phyloP scores from a whole-genome alignment of 1,139 yeast species.

The Spathaspora sp. region DNA sequence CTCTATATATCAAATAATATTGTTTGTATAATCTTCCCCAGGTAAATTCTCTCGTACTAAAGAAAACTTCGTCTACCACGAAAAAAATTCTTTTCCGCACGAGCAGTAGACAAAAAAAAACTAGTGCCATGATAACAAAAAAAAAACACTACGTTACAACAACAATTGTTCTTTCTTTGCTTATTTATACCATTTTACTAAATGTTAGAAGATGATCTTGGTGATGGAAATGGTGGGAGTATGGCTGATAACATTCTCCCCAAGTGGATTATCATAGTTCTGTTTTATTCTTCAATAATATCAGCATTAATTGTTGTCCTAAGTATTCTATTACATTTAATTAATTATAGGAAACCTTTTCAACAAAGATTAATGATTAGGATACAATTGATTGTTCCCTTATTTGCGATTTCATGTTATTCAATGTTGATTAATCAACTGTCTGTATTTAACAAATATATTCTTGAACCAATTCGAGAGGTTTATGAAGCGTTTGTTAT shows the following conservation, averaged over 20 bases:
- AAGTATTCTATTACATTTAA: conserved; percentile 35
- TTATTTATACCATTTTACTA: neutral
- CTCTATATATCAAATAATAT: too few species aligned
- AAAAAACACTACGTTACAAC: neutral
- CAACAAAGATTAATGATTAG: conserved; percentile 86
- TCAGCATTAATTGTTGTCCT: conserved; percentile 34
- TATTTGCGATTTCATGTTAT: conserved; percentile 56
- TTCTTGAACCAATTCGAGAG: conserved; percentile 79
- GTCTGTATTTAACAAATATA: conserved; percentile 34
- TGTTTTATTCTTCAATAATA: conserved; percentile 34
- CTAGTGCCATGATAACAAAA: neutral
- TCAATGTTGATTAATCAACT: conserved; percentile 47
- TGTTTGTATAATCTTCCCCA: too few species aligned
- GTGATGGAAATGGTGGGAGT: conserved; percentile 1
- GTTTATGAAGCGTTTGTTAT: conserved; percentile 95
- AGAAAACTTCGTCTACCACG: too few species aligned
- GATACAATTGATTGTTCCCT: conserved; percentile 67
- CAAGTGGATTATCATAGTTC: conserved; percentile 30
- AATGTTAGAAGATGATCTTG: conserved; percentile 5
- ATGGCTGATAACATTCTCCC: conserved; percentile 20
- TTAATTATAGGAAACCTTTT: conserved; percentile 81
- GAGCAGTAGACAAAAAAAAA: too few species aligned
- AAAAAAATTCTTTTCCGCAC: too few species aligned
- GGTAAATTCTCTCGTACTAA: too few species aligned
- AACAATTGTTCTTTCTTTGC: neutral